Evolutionary conservation across 306 rosid species (phyloP), one percentile per base, ranked within the genome.

Genomic region (Dryas octopetala): DNA sequence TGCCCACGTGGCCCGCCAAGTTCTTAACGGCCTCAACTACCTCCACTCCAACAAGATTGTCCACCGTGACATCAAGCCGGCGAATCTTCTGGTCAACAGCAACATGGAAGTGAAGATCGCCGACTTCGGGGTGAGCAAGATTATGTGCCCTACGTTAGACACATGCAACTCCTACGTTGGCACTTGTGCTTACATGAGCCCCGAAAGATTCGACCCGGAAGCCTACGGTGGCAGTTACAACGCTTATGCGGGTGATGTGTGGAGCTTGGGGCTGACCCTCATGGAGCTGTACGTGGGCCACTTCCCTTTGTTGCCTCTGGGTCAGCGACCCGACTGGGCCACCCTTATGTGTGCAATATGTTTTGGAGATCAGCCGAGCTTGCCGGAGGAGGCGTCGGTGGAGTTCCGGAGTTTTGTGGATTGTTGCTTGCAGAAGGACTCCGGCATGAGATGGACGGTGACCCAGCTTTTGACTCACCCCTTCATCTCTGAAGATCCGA

Each of bases 141-240:
- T 90, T 52, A 79, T 94, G 95, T 81, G 90, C 75, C 83, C 97
- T 19, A 79, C 88, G 5, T 78, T 91, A 15, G 96, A 94, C 58
- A 82, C 94, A 32, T 3, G 62, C 6, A 3, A 17, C 9, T 3
- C 23, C 0, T 94, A 91, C 64, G 97, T 94, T 1, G 98, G 98
- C 6, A 94, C 98, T 52, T 94, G 97, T 65, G 97, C 98, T 2
- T 94, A 94, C 79, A 94, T 94, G 98, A 94, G 98, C 73, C 98
- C 98, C 0, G 98, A 94, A 28, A 83, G 98, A 59, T 94, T 94
- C 75, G 96, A 94, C 89, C 98, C 98, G 12, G 93, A 91, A 1
- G 81, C 76, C 0, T 87, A 83, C 43, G 98, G 96, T 45, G 98
- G 97, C 4, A 90, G 79, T 38, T 94, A 94, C 75, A 82, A 94